Conservation (phyloP, 129 eudicot species). For the Sambucus nigra region DNA sequence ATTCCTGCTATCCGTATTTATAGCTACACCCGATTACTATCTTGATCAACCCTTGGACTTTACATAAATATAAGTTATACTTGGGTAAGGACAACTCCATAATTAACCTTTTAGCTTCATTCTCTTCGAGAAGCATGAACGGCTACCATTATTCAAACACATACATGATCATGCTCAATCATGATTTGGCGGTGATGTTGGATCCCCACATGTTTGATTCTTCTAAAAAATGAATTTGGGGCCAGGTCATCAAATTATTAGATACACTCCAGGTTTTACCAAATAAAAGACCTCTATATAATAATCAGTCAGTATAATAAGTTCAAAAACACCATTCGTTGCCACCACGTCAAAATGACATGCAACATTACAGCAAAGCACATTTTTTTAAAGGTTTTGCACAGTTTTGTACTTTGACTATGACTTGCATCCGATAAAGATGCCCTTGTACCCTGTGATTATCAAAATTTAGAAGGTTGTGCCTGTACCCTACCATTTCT, state of each 20-base stretch:
- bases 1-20: too few relatives aligned
- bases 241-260: neutral
- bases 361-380: neutral
- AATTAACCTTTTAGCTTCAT: too few relatives aligned
- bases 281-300: neutral
- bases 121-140: neutral
- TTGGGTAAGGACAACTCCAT: too few relatives aligned
- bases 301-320: neutral
- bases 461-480: too few relatives aligned
- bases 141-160: neutral
- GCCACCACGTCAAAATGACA: neutral
- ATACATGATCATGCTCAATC: neutral
- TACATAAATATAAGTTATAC: too few relatives aligned
- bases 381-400: too few relatives aligned
- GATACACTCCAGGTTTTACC: neutral
- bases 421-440: too few relatives aligned
- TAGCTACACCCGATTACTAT: too few relatives aligned
- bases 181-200: neutral
- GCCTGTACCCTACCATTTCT: too few relatives aligned
- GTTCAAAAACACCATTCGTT: neutral
- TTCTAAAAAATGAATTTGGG: neutral
- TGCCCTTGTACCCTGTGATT: too few relatives aligned
- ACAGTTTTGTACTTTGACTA: neutral
- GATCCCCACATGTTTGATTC: neutral
- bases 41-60: too few relatives aligned